These are phyloP conservation scores for Kokia cookei DNA, from an alignment of 441 rosid genomes.

Conservation along the genomic window DNA sequence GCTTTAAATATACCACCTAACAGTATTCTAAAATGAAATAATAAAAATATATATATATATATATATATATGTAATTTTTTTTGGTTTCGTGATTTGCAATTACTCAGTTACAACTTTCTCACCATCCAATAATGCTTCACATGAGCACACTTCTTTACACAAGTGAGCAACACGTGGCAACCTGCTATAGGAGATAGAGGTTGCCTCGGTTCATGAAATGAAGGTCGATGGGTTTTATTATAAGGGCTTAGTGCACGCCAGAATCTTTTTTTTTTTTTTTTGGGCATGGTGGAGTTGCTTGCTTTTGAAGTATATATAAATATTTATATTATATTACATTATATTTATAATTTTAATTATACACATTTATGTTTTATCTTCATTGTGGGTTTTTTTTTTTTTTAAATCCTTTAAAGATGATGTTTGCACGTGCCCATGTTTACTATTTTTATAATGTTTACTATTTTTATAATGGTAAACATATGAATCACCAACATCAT, in stretches of 20 bases:
- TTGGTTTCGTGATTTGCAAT: conserved; percentile 3
- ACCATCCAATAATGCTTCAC: conserved; percentile 47
- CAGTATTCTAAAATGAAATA: background rate
- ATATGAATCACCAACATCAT: conserved; percentile 20
- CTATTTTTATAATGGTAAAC: conserved; percentile 3
- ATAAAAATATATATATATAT: too few relatives aligned
- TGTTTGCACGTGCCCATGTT: conserved; percentile 28
- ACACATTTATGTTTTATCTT: background rate
- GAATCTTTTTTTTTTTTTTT: conserved; percentile 23
- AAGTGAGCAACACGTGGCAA: conserved; percentile 23
- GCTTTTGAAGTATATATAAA: conserved; percentile 23
- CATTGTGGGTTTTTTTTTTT: background rate
- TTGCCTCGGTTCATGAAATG: conserved; percentile 18
- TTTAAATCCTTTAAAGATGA: background rate
- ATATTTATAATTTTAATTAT: background rate
- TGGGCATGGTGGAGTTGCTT: conserved; percentile 30
- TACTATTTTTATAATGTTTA: conserved; percentile 1
- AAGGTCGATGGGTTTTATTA: conserved; percentile 12
- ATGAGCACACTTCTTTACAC: conserved; percentile 37
- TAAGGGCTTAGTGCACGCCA: conserved; percentile 43
- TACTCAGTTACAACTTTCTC: conserved; percentile 32
- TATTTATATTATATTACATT: background rate
- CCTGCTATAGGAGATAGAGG: conserved; percentile 7
- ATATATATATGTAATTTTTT: too few relatives aligned
- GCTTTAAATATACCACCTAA: background rate